phyloP scores from a whole-genome alignment of 306 rosid genomes.

The Gastrolobium bilobum region DNA sequence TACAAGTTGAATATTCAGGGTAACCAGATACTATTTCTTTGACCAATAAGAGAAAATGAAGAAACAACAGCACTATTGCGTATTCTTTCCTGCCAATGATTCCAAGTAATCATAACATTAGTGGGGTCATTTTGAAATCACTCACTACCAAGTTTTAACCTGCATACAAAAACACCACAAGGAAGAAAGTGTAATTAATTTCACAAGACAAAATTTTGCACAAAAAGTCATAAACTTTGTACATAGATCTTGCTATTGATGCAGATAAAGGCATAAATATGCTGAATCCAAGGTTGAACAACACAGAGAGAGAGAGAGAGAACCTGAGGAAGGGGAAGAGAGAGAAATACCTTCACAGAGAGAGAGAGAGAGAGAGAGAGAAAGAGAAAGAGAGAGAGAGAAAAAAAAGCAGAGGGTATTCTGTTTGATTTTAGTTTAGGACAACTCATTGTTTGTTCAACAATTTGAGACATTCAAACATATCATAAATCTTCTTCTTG shows the following conservation, averaged over 20 bases:
- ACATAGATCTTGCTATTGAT: slow-evolving; percentile 46
- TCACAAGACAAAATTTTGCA: neutral
- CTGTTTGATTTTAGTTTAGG: slow-evolving; percentile 52
- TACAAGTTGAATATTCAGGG: slow-evolving; percentile 49
- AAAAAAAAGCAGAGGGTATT: slow-evolving; percentile 46
- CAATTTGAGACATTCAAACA: slow-evolving; percentile 43
- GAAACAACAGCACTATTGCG: slow-evolving; percentile 45
- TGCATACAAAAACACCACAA: slow-evolving; percentile 47
- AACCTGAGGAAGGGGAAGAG: slow-evolving; percentile 53
- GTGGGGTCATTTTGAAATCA: slow-evolving; percentile 49
- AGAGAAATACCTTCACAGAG: slow-evolving; percentile 47
- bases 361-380: slow-evolving; percentile 33
- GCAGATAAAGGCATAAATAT: slow-evolving; percentile 30
- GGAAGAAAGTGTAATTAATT: neutral
- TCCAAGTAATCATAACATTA: slow-evolving; percentile 51
- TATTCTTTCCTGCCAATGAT: slow-evolving; percentile 48
- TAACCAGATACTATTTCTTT: slow-evolving; percentile 48
- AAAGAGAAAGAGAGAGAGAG: slow-evolving; percentile 43
- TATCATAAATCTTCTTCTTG: slow-evolving; percentile 20
- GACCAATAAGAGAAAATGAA: slow-evolving; percentile 51
- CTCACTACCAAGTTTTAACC: slow-evolving; percentile 48
- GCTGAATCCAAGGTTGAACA: slow-evolving; percentile 16
- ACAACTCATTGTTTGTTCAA: slow-evolving; percentile 53
- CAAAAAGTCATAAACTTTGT: slow-evolving; percentile 2
- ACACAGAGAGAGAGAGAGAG: slow-evolving; percentile 41